phyloP scores from a whole-genome alignment of 306 rosid species.

The Vigna hirtella region DNA sequence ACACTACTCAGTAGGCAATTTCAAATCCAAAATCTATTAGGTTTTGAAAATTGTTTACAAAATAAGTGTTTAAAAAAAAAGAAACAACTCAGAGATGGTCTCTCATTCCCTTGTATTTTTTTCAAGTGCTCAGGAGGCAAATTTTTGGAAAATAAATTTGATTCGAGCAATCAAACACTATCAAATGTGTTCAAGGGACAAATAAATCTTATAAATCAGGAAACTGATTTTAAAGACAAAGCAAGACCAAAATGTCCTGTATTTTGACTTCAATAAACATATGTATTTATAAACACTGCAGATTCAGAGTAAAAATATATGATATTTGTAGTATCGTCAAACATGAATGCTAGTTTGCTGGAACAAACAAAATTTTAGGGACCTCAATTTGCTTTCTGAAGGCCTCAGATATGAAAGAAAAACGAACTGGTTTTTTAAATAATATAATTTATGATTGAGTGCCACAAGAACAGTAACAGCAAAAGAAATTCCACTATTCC shows the following conservation, averaged over 20 bases:
- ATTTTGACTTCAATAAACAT: not conserved
- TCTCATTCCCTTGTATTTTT: not conserved
- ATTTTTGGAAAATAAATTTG: not conserved
- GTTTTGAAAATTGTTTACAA: not conserved
- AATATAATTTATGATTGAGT: not conserved
- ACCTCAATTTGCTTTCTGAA: slow-evolving; percentile 11
- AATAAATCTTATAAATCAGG: not conserved
- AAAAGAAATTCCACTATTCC: slow-evolving; percentile 14
- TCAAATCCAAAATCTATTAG: not conserved
- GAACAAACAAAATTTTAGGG: not conserved
- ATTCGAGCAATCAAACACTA: not conserved
- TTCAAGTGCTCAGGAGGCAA: not conserved
- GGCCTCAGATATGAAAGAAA: slow-evolving; percentile 13
- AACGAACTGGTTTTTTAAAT: not conserved
- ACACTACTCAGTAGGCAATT: not conserved
- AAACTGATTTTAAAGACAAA: not conserved
- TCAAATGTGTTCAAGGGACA: not conserved
- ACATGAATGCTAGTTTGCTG: slow-evolving; percentile 6
- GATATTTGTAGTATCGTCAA: not conserved
- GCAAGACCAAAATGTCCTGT: not conserved
- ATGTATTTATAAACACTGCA: not conserved
- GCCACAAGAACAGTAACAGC: not conserved
- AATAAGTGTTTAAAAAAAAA: not conserved
- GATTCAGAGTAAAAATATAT: not conserved
- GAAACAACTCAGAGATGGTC: not conserved